Base-by-base conservation (phyloP, 1,284 basidiomycete genomes). In the Vanrija pseudolonga region DNA sequence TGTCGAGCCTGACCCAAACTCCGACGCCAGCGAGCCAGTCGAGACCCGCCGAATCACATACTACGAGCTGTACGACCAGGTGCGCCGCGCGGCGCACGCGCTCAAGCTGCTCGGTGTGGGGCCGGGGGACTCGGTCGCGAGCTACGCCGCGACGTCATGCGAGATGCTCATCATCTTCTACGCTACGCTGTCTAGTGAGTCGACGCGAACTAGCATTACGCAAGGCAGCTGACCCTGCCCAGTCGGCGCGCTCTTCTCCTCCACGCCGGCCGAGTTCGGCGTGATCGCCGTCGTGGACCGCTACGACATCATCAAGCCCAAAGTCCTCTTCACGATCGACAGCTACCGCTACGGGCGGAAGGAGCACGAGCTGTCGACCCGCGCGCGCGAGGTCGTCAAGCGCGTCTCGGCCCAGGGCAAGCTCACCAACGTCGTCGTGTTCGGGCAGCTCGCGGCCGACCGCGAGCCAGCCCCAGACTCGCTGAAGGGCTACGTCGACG, bases 281-380 rank as follows among this genome's bases (percentile, higher is more conserved):
- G 57, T 56, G 51, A 54, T 56, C 36, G 63, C 63, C 32, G 61
- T 65, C 45, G 51, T 63, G 14, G 67, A 60, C 64, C 56, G 52
- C 22, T 69, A 50, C 52, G 57, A 20, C 11, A 53, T 51, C 62
- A 71, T 76, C 51, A 51, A 69, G 47, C 74, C 74, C 18, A 72
- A 70, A 45, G 64, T 76, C 6, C 64, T 76, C 22, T 66, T 76
- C 46, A 67, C 72, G 7, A 69, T 72, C 53, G 74, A 76, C 53
- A 53, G 45, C 5, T 74, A 70, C 53, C 59, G 68, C 6, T 76
- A 73, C 60, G 63, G 60, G 20, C 69, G 73, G 36, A 74, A 72
- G 55, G 57, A 60, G 42, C 59, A 64, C 45, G 43, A 48, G 15
- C 56, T 69, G 26, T 57, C 53, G 6, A 63, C 65, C 28, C 66